Evolutionary conservation across 345 rosid genomes (phyloP), one percentile per base, ranked within the genome.

Genomic region (Chamaenerion angustifolium): DNA sequence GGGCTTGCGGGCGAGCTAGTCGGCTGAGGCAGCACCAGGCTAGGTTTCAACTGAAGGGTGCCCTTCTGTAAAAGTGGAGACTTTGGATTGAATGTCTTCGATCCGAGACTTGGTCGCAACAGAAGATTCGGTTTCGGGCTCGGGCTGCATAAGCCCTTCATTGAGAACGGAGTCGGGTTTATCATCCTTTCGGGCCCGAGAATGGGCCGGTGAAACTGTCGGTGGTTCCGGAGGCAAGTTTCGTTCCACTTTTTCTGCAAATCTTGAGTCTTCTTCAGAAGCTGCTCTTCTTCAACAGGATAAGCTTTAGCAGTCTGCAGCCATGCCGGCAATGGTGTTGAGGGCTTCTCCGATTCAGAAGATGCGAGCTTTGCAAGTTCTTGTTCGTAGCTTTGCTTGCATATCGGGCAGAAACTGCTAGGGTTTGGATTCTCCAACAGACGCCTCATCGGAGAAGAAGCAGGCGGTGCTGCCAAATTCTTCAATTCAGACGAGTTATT

Each of bases 231-330:
- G 63, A 59, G 56, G 71, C 98, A 92, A 11, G 70, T 56, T 16
- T 82, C 80, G 17, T 71, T 78, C 96, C 96, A 92, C 68, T 82
- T 87, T 77, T 71, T 87, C 56, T 78, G 88, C 63, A 92, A 61
- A 49, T 84, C 96, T 43, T 56, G 57, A 44, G 60, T 68, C 70
- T 64, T 83, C 61, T 70, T 73, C 72, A 14, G 40, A 11, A 71
- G 43, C 50, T 68, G 19, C 45, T 79, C 85, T 56, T 71, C 75
- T 66, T 84, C 85, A 43, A 54, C 63, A 23, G 68, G 77, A 35
- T 56, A 64, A 48, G 62, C 58, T 71, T 77, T 82, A 37, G 90
- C 96, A 57, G 64, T 79, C 59, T 75, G 82, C 70, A 92, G 56
- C 98, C 98, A 92, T 51, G 56, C 74, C 19, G 89, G 95, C 65